A percentile compares a stretch with the other conserved stretches of the same genome.
Conservation (phyloP, 148 eudicot genomes). For the Simmondsia chinensis region DNA sequence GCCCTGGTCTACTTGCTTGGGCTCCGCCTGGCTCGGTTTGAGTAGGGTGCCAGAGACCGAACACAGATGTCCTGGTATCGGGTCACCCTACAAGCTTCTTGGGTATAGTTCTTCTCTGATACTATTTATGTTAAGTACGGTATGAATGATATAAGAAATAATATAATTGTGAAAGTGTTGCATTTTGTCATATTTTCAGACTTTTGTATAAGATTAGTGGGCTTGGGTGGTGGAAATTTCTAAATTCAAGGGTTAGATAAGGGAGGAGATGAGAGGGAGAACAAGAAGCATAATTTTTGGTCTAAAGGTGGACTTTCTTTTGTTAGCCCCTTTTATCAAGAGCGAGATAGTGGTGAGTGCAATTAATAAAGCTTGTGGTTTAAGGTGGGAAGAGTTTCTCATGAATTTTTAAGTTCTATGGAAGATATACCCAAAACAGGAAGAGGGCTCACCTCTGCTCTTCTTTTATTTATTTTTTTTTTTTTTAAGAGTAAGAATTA, state of each 20-base stretch:
- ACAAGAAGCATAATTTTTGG: background rate
- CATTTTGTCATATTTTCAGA: too few species aligned
- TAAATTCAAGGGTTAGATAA: too few species aligned
- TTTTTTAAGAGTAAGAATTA: too few species aligned
- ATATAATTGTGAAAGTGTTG: background rate
- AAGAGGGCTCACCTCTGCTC: too few species aligned
- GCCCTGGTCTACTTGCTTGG: conserved; percentile 63
- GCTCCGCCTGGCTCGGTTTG: conserved; percentile 34
- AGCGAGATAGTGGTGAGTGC: conserved; percentile 39
- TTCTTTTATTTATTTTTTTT: too few species aligned
- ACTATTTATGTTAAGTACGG: conserved; percentile 2
- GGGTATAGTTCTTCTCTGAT: conserved; percentile 19
- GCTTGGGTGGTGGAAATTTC: too few species aligned
- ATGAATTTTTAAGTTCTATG: too few species aligned
- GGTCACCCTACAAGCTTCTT: conserved; percentile 63
- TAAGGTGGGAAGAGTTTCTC: background rate
- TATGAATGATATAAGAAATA: background rate
- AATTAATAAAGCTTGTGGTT: conserved; percentile 17
- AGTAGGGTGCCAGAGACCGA: conserved; percentile 40
- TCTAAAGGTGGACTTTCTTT: background rate
- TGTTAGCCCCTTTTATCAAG: conserved; percentile 6
- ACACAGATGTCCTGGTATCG: conserved; percentile 43
- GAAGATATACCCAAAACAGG: too few species aligned
- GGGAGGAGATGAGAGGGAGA: too few species aligned
- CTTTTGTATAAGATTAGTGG: too few species aligned